These are phyloP conservation scores for Candida odintsovae DNA, from an alignment of 805 yeast species.

Conservation along the genomic window DNA sequence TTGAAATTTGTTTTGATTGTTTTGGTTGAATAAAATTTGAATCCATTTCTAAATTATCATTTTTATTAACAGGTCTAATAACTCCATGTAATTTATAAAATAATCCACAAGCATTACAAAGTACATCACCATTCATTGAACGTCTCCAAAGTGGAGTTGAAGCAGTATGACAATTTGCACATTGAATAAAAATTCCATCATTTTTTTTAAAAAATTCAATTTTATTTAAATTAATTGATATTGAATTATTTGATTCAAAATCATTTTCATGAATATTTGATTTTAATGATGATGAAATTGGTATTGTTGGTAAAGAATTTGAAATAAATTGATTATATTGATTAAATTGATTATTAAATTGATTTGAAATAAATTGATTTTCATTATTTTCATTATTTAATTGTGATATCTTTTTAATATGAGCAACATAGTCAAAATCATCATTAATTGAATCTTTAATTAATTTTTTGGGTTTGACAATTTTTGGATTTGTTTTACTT, in stretches of 20 bases:
- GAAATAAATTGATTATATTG: not conserved
- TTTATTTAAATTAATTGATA: not conserved
- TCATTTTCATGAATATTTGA: not conserved
- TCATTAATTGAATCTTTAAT: conserved; percentile 24
- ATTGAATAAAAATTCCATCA: too few species aligned
- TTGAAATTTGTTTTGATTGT: conserved; percentile 1
- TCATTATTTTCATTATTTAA: conserved; percentile 13
- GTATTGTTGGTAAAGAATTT: conserved; percentile 8
- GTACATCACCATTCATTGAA: conserved; percentile 80
- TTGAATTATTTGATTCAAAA: not conserved
- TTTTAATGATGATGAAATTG: not conserved
- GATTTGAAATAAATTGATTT: too few species aligned
- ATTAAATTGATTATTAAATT: too few species aligned
- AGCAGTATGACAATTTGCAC: conserved; percentile 84
- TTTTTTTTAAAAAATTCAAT: too few species aligned
- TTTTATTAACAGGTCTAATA: conserved; percentile 54
- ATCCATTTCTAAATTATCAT: too few species aligned
- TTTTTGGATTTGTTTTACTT: not conserved
- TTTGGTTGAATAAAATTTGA: conserved; percentile 1
- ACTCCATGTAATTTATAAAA: conserved; percentile 90
- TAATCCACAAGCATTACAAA: conserved; percentile 95
- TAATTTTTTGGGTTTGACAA: not conserved
- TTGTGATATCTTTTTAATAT: conserved; percentile 48
- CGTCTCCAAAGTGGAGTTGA: conserved; percentile 96
- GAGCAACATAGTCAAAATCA: conserved; percentile 59